Conservation (phyloP, 169 alveolate genomes). For the Plasmodium cynomolgi region DNA sequence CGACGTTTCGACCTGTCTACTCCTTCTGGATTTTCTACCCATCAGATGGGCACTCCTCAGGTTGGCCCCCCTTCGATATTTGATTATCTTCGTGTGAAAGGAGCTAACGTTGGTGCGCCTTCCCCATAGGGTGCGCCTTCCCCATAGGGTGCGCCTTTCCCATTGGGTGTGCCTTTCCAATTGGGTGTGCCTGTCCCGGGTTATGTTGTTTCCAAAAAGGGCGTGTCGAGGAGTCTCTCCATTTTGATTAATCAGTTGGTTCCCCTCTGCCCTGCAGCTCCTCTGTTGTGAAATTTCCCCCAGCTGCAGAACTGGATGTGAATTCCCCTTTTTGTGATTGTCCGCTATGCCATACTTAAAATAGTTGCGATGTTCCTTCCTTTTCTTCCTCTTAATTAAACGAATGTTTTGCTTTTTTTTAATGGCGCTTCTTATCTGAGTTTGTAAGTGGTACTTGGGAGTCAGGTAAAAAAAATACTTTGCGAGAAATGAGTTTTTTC, state of each 20-base stretch:
- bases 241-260: background rate
- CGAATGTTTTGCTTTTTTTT: constrained; percentile 16
- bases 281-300: background rate
- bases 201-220: background rate
- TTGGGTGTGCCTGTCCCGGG: background rate
- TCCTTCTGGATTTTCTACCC: background rate
- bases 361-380: constrained; percentile 13
- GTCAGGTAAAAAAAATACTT: background rate
- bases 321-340: background rate
- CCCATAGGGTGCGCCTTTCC: background rate
- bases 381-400: constrained; percentile 36
- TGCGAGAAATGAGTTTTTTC: background rate
- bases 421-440: background rate
- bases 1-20: background rate
- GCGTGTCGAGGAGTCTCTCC: background rate
- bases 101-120: background rate
- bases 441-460: background rate
- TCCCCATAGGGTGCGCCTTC: background rate
- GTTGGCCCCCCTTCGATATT: background rate
- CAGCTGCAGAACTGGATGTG: background rate
- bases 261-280: background rate
- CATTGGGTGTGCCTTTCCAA: background rate
- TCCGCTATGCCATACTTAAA: constrained; percentile 2
- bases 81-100: background rate
- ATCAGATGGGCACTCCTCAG: background rate